Percentiles rank a stretch among this genome's conserved stretches.
phyloP scores from a whole-genome alignment of 176 grass and related monocot genomes.

The Leersia perrieri region DNA sequence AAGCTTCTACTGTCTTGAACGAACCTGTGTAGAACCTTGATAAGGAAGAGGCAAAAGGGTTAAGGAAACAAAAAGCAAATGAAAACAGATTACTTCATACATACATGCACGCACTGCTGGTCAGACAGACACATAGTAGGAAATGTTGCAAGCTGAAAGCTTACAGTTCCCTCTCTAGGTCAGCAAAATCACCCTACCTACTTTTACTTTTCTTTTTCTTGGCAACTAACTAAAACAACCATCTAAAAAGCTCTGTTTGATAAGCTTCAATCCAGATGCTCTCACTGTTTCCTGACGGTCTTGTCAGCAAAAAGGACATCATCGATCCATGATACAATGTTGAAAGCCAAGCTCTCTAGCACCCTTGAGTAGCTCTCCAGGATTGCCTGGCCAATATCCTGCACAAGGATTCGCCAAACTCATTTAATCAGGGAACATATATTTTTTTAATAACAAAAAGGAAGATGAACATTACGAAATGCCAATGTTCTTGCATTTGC shows the following conservation, averaged over 20 bases:
- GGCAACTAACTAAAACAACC: constrained; percentile 22
- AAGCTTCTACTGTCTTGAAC: neutral
- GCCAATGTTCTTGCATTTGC: too few species aligned
- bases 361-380: constrained; percentile 99
- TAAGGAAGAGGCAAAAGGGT: neutral
- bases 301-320: constrained; percentile 82
- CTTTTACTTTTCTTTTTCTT: neutral
- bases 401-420: neutral
- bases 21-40: neutral
- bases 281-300: constrained; percentile 45
- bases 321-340: constrained; percentile 88
- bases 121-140: constrained; percentile 30
- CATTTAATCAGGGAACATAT: neutral
- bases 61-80: neutral
- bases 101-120: constrained; percentile 2
- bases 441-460: neutral
- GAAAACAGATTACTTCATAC: neutral
- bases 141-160: constrained; percentile 28
- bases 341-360: constrained; percentile 90
- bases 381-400: constrained; percentile 96
- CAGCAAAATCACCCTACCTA: constrained; percentile 43
- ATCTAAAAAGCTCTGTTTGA: neutral
- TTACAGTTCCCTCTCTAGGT: constrained; percentile 33
- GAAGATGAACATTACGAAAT: too few species aligned
- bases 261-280: constrained; percentile 18